Evolutionary conservation across 306 rosid species (phyloP), one percentile per base, ranked within the genome.

Genomic region (Lathyrus oleraceus): DNA sequence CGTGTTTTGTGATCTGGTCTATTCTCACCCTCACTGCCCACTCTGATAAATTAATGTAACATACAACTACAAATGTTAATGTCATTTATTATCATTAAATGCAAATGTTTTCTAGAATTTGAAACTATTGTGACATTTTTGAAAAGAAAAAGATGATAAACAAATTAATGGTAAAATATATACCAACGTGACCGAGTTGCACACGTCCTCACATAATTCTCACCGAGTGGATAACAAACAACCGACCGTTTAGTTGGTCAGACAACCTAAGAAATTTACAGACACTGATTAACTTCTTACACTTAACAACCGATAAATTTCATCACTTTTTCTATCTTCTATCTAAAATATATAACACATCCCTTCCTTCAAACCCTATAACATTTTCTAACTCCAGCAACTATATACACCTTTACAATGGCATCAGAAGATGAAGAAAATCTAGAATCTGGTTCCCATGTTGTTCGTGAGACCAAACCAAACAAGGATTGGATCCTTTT

Each of bases 211-310:
- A 16, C 66, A 30, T 14, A 62, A 45, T 78, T 84, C 89, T 72
- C n/a, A 84, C 84, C 90, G 38, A 81, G 28, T 85, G 63, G 66
- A 23, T 49, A 81, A 20, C 59, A 20, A 81, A 20, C 59, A 20
- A 52, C 59, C 30, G 4, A 20, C 59, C 20, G 30, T 52, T 20
- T 15, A 64, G 65, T 81, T 78, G 56, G 97, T 84, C 78, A 74
- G 79, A 82, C 94, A 85, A 78, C 81, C 88, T 66, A 36, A 58
- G 49, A 83, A 89, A 74, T 61, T 68, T n/a, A 15, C 44, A 54
- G 28, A 67, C 12, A 30, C 32, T 28, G 47, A 58, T 77, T 85
- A 15, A 20, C 89, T 81, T 81, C 74, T 76, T 73, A 45, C 78
- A 76, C 87, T 85, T 35, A 49, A 57, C 87, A 52, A 78, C 19